These are phyloP conservation scores for Hordeum marinum DNA, from an alignment of 176 grass and related monocot genomes.

Conservation along the genomic window DNA sequence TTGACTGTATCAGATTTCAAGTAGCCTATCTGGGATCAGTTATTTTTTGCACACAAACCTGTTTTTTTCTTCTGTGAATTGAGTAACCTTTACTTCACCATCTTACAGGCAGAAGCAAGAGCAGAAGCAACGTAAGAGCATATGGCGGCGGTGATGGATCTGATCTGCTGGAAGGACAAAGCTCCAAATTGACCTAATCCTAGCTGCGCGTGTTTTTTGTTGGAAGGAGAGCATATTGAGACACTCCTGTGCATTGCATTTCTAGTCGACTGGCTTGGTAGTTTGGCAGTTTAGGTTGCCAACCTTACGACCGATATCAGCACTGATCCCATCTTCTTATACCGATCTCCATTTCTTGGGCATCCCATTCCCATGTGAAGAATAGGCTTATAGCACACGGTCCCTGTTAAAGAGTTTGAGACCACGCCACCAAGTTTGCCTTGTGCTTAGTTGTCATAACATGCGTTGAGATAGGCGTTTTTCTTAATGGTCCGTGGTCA, in stretches of 20 bases:
- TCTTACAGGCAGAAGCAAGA: slow-evolving; percentile 40
- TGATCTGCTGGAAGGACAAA: slow-evolving; percentile 8
- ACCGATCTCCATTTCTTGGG: neutral
- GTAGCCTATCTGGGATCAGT: neutral
- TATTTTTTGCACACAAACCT: neutral
- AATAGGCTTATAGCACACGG: neutral
- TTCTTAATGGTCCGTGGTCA: neutral
- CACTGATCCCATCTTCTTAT: neutral
- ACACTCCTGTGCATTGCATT: neutral
- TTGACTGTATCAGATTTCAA: neutral
- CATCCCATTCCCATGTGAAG: neutral
- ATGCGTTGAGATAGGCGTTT: neutral
- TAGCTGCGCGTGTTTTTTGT: neutral
- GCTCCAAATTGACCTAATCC: slow-evolving; percentile 2
- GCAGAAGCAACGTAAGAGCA: slow-evolving; percentile 31
- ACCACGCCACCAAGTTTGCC: neutral
- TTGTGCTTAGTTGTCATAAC: neutral
- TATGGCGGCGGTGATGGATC: slow-evolving; percentile 45
- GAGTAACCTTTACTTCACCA: neutral
- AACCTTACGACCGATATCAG: neutral
- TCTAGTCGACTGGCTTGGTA: neutral
- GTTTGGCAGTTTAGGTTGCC: slow-evolving; percentile 14
- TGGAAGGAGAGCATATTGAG: neutral
- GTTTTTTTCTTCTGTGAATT: neutral
- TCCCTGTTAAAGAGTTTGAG: neutral